phyloP scores from a whole-genome alignment of 495 filamentous ascomycete genomes.

The Penicillium silybi region DNA sequence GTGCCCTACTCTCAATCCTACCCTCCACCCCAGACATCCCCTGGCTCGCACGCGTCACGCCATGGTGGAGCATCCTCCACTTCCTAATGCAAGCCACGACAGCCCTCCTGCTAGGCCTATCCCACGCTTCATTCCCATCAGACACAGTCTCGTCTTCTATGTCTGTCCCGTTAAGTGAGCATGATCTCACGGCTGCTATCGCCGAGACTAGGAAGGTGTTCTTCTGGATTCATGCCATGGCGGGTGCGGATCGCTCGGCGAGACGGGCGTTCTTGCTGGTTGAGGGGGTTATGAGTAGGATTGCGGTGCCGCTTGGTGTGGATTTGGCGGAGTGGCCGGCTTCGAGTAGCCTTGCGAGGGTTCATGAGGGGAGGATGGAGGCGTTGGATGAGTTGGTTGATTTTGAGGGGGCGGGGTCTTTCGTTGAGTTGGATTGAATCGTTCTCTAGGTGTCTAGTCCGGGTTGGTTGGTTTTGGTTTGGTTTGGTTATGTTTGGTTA shows the following conservation, averaged over 20 bases:
- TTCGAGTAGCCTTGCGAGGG: not conserved
- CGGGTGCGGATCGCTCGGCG: conserved; percentile 40
- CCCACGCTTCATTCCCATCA: conserved; percentile 19
- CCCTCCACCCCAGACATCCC: conserved; percentile 32
- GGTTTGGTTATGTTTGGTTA: not conserved
- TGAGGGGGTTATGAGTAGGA: conserved; percentile 24
- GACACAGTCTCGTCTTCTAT: not conserved
- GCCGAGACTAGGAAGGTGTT: conserved; percentile 46
- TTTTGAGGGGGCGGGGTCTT: conserved; percentile 11
- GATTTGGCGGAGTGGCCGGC: conserved; percentile 31
- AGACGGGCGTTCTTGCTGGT: conserved; percentile 49
- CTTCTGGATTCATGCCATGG: conserved; percentile 46
- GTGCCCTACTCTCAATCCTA: conserved; percentile 48
- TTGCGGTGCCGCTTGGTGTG: conserved; percentile 25
- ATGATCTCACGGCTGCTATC: conserved; percentile 29
- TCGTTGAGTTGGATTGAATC: not conserved
- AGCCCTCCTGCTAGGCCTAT: conserved; percentile 53
- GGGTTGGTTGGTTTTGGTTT: not conserved
- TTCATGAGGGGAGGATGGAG: conserved; percentile 7
- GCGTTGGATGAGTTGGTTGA: conserved; percentile 17
- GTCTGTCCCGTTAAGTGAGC: not conserved
- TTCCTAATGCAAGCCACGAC: conserved; percentile 59
- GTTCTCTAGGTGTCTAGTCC: no score
- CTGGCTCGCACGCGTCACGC: conserved; percentile 45
- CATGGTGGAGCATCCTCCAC: conserved; percentile 63